Conservation (phyloP, 257 asterid genomes). For the Petunia secreta region DNA sequence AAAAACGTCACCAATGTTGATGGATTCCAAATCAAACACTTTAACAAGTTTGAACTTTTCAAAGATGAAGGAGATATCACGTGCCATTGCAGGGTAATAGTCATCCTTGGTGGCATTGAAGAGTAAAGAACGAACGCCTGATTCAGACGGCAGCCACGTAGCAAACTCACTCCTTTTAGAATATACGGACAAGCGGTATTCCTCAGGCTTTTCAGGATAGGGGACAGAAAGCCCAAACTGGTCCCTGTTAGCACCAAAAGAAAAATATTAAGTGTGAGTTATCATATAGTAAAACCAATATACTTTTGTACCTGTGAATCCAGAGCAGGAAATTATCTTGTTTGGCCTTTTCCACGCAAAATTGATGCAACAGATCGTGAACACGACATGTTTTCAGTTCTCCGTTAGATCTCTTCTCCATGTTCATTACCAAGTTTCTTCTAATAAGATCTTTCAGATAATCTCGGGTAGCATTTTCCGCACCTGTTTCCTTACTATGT, state of each 20-base stretch:
- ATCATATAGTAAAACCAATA: background rate
- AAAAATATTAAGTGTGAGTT: too few species aligned
- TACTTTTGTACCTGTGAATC: background rate
- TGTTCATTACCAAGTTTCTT: background rate
- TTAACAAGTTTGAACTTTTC: too few species aligned
- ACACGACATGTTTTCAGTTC: background rate
- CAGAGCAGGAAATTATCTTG: constrained; percentile 7
- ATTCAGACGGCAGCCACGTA: background rate
- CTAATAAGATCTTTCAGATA: background rate
- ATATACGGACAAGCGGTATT: background rate
- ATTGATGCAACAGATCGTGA: constrained; percentile 15
- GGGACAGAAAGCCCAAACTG: too few species aligned
- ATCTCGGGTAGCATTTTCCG: constrained; percentile 15
- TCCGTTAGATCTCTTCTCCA: background rate
- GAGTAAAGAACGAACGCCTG: background rate
- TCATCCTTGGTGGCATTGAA: too few species aligned
- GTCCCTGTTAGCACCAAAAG: too few species aligned
- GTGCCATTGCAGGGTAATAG: too few species aligned
- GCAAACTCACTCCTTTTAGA: background rate
- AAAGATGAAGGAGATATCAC: too few species aligned
- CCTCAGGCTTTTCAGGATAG: background rate
- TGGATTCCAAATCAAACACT: too few species aligned
- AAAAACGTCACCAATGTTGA: too few species aligned
- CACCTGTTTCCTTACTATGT: background rate
- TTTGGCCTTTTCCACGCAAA: constrained; percentile 10